Evolutionary conservation across 257 asterid genomes (phyloP), one percentile per base, ranked within the genome.

Genomic region (Plantago ovata): DNA sequence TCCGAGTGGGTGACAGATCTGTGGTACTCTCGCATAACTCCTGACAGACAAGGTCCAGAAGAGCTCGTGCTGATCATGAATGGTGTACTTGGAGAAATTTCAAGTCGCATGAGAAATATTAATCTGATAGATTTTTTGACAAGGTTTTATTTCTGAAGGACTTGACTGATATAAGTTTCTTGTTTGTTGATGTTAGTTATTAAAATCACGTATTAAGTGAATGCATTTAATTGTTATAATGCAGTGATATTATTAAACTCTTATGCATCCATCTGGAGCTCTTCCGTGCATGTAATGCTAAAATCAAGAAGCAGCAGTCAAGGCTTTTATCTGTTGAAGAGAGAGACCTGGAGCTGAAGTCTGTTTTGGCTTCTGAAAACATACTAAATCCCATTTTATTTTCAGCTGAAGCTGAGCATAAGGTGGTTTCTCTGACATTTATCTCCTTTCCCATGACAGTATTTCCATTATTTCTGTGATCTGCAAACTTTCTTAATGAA

Each of bases 341-440:
- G 81, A 74, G 73, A 70, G 96, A 89, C 67, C 55, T 62, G 32
- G 70, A 82, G 78, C 68, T 93, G 39, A 93, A 89, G 70, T 71
- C 66, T 67, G 71, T 83, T 69, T 76, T 93, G 72, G 95, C 88
- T 53, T 76, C 92, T 44, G 96, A 89, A 66, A 82, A 84, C 86
- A 84, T 86, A 71, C 70, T 93, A 81, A 97, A 89, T 66, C 97
- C 99, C 49, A 77, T 87, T 59, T 75, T 89, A 63, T 93, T 89
- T 82, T 93, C 97, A 70, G 75, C 95, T 60, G 95, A 93, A 81
- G 86, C 97, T 67, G 97, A 89, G 90, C 97, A 93, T 78, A 86
- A 84, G 96, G 99, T 93, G 62, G 46, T 39, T 64, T 68, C 51
- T 65, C 61, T 59, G 65, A 62, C 53, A 54, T 48, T 59, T 65